Base-by-base conservation (phyloP, 495 filamentous ascomycete genomes). In the Hypoxylon trugodes region DNA sequence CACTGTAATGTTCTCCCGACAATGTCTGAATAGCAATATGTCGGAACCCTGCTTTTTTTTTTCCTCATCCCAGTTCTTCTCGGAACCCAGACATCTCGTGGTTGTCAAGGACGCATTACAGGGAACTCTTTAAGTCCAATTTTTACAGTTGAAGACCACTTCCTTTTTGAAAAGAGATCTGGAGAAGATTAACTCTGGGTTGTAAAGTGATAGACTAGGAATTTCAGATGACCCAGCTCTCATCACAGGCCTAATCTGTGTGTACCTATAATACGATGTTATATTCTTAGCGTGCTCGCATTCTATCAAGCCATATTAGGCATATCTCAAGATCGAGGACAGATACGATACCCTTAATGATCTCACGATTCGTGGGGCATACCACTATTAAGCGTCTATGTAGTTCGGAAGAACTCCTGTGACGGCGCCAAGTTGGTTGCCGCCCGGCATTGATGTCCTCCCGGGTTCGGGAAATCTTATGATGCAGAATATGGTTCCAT, bases 401-500 rank as follows among this genome's bases (percentile, higher is more conserved):
- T 6, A 45, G 18, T 51, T 21, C 24, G 36, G 9, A 13, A 41
- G 6, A 30, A 26, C 45, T 24, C 50, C 56, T 66, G 52, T 41
- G 52, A 66, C 46, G 35, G 12, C 15, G 57, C 57, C 57, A 66
- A 61, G 63, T 58, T 40, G 24, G 22, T 18, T 15, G 51, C 28
- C 50, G 51, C 50, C 50, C 62, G 62, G 62, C 45, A 66, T 22
- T 15, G 43, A 56, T 22, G 45, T 61, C 30, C 38, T 37, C 48
- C 62, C 28, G 43, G 37, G 56, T 41, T 37, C 10, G 12, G 50
- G 4, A 8, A 60, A 59, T 51, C 57, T 66, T 66, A 66, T 61
- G 56, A 66, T 58, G 52, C 43, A 46, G 46, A 35, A 58, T 53
- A 66, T 61, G 57, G 63, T 46, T 61, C 57, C 51, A 58, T 61